phyloP scores from a whole-genome alignment of 495 filamentous ascomycete genomes.

The Penicillium waksmanii region DNA sequence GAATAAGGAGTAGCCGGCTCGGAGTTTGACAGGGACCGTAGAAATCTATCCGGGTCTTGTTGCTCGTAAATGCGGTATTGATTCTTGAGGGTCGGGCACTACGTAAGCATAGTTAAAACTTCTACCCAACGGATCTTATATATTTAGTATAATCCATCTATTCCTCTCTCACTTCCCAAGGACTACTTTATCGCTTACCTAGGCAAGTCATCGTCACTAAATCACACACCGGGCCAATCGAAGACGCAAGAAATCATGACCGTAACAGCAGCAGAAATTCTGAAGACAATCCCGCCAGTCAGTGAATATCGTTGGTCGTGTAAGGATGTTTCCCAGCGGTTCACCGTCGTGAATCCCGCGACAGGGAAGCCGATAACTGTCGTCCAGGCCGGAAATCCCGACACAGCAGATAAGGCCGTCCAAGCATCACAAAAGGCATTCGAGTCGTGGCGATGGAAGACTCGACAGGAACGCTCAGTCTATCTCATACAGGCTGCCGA shows the following conservation, averaged over 20 bases:
- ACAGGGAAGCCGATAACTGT: conserved; percentile 13
- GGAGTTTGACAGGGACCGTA: neutral
- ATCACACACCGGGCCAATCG: no score
- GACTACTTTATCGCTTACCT: no score
- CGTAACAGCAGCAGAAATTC: neutral
- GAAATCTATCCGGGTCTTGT: neutral
- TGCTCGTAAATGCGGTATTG: neutral
- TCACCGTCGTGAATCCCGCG: conserved; percentile 14
- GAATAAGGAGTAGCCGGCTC: neutral
- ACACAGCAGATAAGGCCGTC: conserved; percentile 12
- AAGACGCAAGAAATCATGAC: neutral
- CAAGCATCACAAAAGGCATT: conserved; percentile 16
- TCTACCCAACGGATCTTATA: no score
- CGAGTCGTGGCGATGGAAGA: conserved; percentile 7
- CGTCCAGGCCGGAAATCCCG: conserved; percentile 14
- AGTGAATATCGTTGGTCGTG: conserved; percentile 13
- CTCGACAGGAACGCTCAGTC: conserved; percentile 9
- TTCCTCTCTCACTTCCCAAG: no score
- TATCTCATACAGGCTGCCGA: conserved; percentile 20
- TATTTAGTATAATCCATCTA: no score
- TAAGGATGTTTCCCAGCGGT: conserved; percentile 7
- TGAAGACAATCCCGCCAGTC: conserved; percentile 1
- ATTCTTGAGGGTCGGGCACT: neutral
- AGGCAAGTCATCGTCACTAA: no score
- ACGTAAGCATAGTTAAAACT: no score